These are phyloP conservation scores for Poterioochromonas sp. DNA, from an alignment of 352 stramenopile species.

Conservation along the genomic window DNA sequence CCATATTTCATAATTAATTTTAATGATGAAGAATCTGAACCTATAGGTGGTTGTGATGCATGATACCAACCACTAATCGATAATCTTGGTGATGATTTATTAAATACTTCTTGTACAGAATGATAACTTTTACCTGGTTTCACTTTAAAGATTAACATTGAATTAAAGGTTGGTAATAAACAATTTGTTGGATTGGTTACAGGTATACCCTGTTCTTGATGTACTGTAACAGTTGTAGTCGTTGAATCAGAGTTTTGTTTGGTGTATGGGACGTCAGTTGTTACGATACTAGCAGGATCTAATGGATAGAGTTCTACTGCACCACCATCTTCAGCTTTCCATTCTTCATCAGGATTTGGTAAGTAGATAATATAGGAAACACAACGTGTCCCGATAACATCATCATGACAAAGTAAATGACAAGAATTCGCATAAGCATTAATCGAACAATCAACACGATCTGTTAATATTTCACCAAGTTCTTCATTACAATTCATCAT, in stretches of 20 bases:
- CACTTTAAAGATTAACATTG: slow-evolving; percentile 76
- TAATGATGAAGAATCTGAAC: slow-evolving; percentile 30
- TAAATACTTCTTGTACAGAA: slow-evolving; percentile 75
- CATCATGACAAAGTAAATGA: slow-evolving; percentile 81
- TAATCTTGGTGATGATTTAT: slow-evolving; percentile 59
- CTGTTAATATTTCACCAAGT: no score
- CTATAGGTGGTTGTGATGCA: slow-evolving; percentile 31
- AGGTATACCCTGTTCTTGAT: slow-evolving; percentile 6
- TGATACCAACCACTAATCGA: slow-evolving; percentile 69
- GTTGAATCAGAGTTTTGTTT: neutral
- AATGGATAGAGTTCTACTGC: slow-evolving; percentile 71
- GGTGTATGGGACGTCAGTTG: slow-evolving; percentile 40
- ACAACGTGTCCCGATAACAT: slow-evolving; percentile 76
- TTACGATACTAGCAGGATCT: slow-evolving; percentile 38
- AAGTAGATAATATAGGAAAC: slow-evolving; percentile 84
- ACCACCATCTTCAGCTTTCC: slow-evolving; percentile 66
- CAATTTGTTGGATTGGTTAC: slow-evolving; percentile 38
- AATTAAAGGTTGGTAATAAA: slow-evolving; percentile 68
- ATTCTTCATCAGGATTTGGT: slow-evolving; percentile 61
- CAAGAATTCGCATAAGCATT: slow-evolving; percentile 76
- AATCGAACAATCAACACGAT: slow-evolving; percentile 70
- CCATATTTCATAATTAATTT: slow-evolving; percentile 36
- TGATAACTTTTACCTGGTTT: slow-evolving; percentile 73
- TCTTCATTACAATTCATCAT: slow-evolving; percentile 53
- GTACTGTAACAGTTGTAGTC: neutral